Conservation (phyloP, 371 early-diverging fungal species). For the Haplosporangium sp. region DNA sequence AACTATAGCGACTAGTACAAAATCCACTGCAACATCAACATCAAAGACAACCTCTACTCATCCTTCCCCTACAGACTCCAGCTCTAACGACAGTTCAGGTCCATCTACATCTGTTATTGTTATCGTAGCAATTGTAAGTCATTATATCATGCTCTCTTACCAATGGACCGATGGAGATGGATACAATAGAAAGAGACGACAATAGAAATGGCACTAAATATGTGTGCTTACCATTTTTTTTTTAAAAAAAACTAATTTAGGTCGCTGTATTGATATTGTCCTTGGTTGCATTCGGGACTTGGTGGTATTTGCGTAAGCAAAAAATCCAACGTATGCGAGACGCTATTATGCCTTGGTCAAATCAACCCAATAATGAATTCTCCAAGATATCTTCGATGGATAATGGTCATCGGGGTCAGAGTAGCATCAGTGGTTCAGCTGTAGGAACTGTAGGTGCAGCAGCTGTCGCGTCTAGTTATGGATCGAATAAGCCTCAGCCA, state of each 20-base stretch:
- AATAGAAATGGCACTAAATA: background rate
- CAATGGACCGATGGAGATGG: too few relatives aligned
- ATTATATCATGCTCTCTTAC: background rate
- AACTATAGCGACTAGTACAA: too few relatives aligned
- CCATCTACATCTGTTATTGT: slow-evolving; percentile 18
- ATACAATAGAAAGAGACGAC: background rate
- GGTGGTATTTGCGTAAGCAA: slow-evolving; percentile 31
- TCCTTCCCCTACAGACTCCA: background rate
- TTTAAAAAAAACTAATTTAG: slow-evolving; percentile 6
- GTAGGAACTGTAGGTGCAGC: slow-evolving; percentile 18
- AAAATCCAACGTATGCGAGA: slow-evolving; percentile 34
- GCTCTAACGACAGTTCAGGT: background rate
- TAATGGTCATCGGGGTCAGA: slow-evolving; percentile 11
- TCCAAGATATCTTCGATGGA: slow-evolving; percentile 28
- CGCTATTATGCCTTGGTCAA: slow-evolving; percentile 45
- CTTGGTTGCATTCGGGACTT: slow-evolving; percentile 18
- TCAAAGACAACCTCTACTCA: background rate
- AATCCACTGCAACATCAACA: background rate
- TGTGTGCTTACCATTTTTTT: too few relatives aligned
- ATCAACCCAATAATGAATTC: slow-evolving; percentile 22
- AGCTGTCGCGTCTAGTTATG: slow-evolving; percentile 2
- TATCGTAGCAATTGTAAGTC: slow-evolving; percentile 34
- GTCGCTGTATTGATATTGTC: slow-evolving; percentile 24
- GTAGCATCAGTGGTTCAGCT: slow-evolving; percentile 1
- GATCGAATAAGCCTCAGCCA: slow-evolving; percentile 23